Evolutionary conservation across 2,329 filamentous ascomycete genomes (phyloP), one percentile per base, ranked within the genome.

Genomic region (Cercospora sp.): DNA sequence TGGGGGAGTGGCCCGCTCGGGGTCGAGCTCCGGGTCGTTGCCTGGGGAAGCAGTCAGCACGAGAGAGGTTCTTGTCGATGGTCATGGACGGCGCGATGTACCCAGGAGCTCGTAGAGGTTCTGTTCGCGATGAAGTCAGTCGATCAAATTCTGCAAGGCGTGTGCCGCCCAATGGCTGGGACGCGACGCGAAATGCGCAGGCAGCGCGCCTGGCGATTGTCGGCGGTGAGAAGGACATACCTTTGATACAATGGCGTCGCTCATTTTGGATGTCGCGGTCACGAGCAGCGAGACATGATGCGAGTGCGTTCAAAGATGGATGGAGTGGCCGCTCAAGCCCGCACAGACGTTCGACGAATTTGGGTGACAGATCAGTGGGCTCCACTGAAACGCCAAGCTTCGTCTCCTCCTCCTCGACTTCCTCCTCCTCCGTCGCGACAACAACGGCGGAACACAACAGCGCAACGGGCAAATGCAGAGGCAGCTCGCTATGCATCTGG

Each of bases 71-170:
- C 57, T 18, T n/a, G 36, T 68, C 31, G 60, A 58, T 64, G 64
- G 61, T 45, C 61, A 63, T 64, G 60, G 65, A 31, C 62, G 53
- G 58, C 55, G 68, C 20, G 55, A 63, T 74, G 69, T 97, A 98
- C 95, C 94, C 88, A 99, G 93, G 86, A 97, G 90, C 88, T 95
- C 94, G 88, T 92, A 98, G 80, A 92, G 90, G 88, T 99, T 99
- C 95, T 98, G 78, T 75, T 30, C 30, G 59, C 65, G 63, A 57
- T 64, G 51, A 60, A 65, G 68, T 72, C 60, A 72, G 73, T 63
- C 75, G 18, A 60, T 68, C 70, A 67, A 68, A 71, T 68, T 69
- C 67, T 67, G 55, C 60, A 51, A 55, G 42, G 60, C 65, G 60
- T 26, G 53, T 42, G 48, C 48, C 30, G 31, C 62, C 53, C 62